Base-by-base conservation (phyloP, 2,329 filamentous ascomycete genomes). In the Talaromyces amestolkiae region DNA sequence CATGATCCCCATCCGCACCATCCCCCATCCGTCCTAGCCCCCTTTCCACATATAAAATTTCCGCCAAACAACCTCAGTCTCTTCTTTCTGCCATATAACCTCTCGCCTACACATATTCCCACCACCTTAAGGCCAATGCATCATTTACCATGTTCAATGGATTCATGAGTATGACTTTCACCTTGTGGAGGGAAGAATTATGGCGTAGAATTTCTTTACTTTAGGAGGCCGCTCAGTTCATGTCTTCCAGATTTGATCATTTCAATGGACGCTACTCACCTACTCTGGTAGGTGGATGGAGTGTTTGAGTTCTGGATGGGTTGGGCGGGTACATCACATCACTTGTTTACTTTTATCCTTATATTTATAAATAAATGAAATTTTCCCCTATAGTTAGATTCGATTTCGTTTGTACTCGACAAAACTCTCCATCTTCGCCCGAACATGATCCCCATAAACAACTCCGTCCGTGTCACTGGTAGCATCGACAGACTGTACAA, bases 361-460 rank as follows among this genome's bases (percentile, higher is more conserved):
- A 37, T 37, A 37, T 37, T 13, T 11, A 37, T 37, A 11, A 37
- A 37, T 37, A 11, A 13, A 37, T 37, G 6, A 37, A 37, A 7
- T 6, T 31, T 6, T 31, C 6, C 27, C 27, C 27, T 31, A 31
- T 31, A 31, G 27, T 13, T 37, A 37, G 5, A 17, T 24, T n/a
- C 22, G 10, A 19, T 53, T 27, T 2, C 17, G 22, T 33, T 59
- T 54, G 22, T 66, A 81, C 69, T 81, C 79, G 11, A 81, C 76
- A 75, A 77, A 81, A 3, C 74, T 77, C 56, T 76, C 76, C 79
- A 81, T 81, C 70, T 82, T 81, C 66, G 72, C 73, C 63, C 77
- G 68, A 3, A 81, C 76, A 72, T 80, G 78, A 61, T 79, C 73
- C 2, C 79, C 79, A 69, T 81, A 82, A 1, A 79, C 65, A 5